phyloP scores from a whole-genome alignment of 768 basidiomycete genomes.

The Boletus reticuloceps region DNA sequence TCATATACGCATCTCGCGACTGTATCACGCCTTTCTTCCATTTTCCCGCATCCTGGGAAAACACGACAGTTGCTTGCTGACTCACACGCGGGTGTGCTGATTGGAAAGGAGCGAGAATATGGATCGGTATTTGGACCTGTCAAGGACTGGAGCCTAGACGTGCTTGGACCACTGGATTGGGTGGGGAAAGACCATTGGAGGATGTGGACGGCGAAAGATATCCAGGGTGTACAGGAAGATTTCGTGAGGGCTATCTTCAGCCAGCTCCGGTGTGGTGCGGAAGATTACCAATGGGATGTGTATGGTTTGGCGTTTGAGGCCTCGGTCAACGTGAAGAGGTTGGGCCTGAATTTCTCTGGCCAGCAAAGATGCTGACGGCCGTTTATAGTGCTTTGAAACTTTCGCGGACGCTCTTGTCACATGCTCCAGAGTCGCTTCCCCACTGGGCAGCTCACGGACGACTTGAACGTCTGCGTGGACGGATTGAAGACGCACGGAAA shows the following conservation, averaged over 20 bases:
- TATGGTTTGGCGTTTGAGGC: slow-evolving; percentile 68
- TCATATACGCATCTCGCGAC: slow-evolving; percentile 45
- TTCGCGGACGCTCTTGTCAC: slow-evolving; percentile 62
- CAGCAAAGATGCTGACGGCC: slow-evolving; percentile 8
- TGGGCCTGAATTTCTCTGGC: slow-evolving; percentile 18
- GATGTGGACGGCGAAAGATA: slow-evolving; percentile 50
- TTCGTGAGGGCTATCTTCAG: slow-evolving; percentile 59
- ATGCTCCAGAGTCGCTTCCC: slow-evolving; percentile 50
- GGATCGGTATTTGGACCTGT: slow-evolving; percentile 63
- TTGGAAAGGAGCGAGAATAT: slow-evolving; percentile 67
- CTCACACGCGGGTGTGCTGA: slow-evolving; percentile 59
- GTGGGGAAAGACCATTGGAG: slow-evolving; percentile 31
- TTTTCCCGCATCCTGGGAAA: slow-evolving; percentile 48
- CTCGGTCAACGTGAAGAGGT: slow-evolving; percentile 56
- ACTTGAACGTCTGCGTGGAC: slow-evolving; percentile 65
- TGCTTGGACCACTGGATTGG: slow-evolving; percentile 55
- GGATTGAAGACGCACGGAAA: slow-evolving; percentile 68
- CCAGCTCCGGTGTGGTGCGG: slow-evolving; percentile 47
- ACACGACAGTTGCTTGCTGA: slow-evolving; percentile 45
- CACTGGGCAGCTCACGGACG: slow-evolving; percentile 80
- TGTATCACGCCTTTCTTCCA: slow-evolving; percentile 42
- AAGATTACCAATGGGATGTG: slow-evolving; percentile 63
- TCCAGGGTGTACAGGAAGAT: slow-evolving; percentile 46
- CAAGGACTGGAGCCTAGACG: slow-evolving; percentile 59
- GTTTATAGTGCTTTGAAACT: slow-evolving; percentile 59